Base-by-base conservation (phyloP, 768 basidiomycete genomes). In the Psilocybe cyanescens region DNA sequence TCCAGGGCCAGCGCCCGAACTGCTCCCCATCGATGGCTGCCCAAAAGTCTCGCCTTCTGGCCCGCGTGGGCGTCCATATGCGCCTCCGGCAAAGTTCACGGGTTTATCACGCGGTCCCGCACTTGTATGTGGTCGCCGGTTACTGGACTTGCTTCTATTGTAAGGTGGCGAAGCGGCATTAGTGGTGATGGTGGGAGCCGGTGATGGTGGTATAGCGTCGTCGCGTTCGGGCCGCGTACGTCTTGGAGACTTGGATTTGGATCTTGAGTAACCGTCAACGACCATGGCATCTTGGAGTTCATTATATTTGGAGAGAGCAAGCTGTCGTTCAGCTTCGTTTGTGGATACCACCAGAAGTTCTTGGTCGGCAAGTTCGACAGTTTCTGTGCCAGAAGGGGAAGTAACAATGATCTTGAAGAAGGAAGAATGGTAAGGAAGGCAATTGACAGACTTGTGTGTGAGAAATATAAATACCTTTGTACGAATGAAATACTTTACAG, bases 281-380 rank as follows among this genome's bases (percentile, higher is more conserved):
- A 63, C 66, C 41, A 62, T 52, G 48, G 67, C 64, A 59, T 72
- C 71, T 50, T 72, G 65, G 50, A 74, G 65, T 62, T 88, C 86
- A 48, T 76, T 79, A 72, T 84, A 89, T 72, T 84, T 86, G 30
- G 84, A 79, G 52, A 84, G 70, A 24, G 90, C 91, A 53, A 86
- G 76, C 63, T 83, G 82, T 24, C 91, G 84, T 70, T 92, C 88
- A 11, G 83, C 73, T 50, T 86, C 87, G 72, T 87, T 92, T 0
- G 88, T 90, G 14, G 87, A 83, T n/a, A 89, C 84, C 50, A 91
- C 76, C 11, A 78, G 72, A 37, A 93, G 74, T 70, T 92, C 90
- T 65, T 82, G 80, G 60, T 90, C 89, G 45, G 82, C 83, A 14
- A 93, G 83, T 60, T 91, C 91, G 52, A 91, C 73, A 0, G 86